Percentiles rank a stretch among this genome's conserved stretches.
phyloP scores from a whole-genome alignment of 768 basidiomycete genomes.

The Dacryopinax primogenitus region DNA sequence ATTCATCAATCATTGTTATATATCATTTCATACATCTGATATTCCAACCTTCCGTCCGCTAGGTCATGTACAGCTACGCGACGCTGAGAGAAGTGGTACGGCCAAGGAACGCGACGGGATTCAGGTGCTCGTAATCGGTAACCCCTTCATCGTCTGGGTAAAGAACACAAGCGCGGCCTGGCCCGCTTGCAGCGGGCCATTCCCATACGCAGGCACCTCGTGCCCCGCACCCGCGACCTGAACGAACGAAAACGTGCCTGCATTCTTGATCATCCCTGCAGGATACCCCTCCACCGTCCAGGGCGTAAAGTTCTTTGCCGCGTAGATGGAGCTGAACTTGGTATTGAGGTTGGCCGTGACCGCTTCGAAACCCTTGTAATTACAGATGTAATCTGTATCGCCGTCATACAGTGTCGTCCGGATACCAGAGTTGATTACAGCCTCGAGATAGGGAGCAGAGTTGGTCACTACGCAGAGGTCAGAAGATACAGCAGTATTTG shows the following conservation, averaged over 20 bases:
- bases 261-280: slow-evolving; percentile 46
- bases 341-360: slow-evolving; percentile 42
- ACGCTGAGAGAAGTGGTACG: no score
- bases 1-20: not conserved
- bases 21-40: not conserved
- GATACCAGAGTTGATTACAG: slow-evolving; percentile 42
- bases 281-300: slow-evolving; percentile 40
- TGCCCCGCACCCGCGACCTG: slow-evolving; percentile 37
- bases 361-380: slow-evolving; percentile 45
- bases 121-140: slow-evolving; percentile 13
- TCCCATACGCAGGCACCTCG: slow-evolving; percentile 31
- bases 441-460: slow-evolving; percentile 38
- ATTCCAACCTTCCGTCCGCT: no score
- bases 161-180: slow-evolving; percentile 38
- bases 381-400: slow-evolving; percentile 46
- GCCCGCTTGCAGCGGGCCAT: slow-evolving; percentile 28
- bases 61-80: no score
- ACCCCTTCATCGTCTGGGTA: slow-evolving; percentile 31
- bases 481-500: not conserved
- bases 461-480: slow-evolving; percentile 19
- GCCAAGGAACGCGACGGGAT: not conserved
- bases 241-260: slow-evolving; percentile 45
- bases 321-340: slow-evolving; percentile 34
- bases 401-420: slow-evolving; percentile 32
- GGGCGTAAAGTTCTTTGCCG: slow-evolving; percentile 33